Evolutionary conservation across 805 yeast genomes (phyloP), one percentile per base, ranked within the genome.

Genomic region (Pichia membranifaciens): DNA sequence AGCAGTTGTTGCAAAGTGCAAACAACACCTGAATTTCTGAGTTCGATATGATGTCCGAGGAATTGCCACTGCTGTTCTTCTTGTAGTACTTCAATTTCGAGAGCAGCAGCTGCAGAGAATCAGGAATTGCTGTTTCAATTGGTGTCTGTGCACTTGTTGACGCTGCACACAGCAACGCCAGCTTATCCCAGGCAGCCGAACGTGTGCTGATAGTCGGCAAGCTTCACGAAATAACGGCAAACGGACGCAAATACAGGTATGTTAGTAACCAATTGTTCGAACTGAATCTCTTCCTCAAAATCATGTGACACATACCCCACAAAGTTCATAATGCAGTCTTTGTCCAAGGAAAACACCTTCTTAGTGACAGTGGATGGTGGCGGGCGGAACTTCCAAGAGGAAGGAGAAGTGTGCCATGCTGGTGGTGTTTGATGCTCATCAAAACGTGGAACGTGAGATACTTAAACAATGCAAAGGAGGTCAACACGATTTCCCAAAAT

Each of bases 1-100:
- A 51, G 6, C 78, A 69, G 13, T 78, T 65, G 23, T 68, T 67
- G 50, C 83, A 77, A 23, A 84, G 62, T 0, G 87, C 84, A 39
- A 75, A 54, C 49, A 82, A 65, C 5, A 75, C 72, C 52, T 82
- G 85, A 48, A 71, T 69, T 58, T 75, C 77, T 8, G 47, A 28
- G 33, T 44, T 47, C n/a, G 40, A 13, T 8, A 48, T 15, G 4
- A 21, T 2, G 16, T 41, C 25, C 13, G 16, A 3, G 12, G 2
- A 1, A 12, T 17, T 15, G 5, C n/a, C 28, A 4, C 15, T 6
- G 12, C 15, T 5, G 23, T 8, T 40, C 6, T 25, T 13, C 29
- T 45, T 40, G 12, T 18, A 38, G 28, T 21, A 44, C 22, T 31
- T 41, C 8, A 48, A 34, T 38, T 43, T 36, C 8, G 42, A 33